These are phyloP conservation scores for Colletotrichum liriopes DNA, from an alignment of 2,329 filamentous ascomycete genomes.

Conservation along the genomic window DNA sequence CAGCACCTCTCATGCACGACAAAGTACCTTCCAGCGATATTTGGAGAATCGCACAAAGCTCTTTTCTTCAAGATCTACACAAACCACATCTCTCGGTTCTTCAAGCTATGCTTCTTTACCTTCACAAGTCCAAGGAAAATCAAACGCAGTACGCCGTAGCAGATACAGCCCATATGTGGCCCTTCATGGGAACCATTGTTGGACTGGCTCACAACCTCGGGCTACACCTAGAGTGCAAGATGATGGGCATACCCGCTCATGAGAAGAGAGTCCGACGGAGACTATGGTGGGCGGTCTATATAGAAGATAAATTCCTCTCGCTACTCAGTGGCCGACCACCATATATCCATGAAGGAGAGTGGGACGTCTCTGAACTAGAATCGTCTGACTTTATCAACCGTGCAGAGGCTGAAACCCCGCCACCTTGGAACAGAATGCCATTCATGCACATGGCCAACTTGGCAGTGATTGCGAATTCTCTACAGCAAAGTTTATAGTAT, in stretches of 20 bases:
- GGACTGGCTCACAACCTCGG: conserved; percentile 53
- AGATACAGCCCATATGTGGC: conserved; percentile 55
- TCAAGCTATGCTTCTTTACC: conserved; percentile 9
- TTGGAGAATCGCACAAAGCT: not conserved
- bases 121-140: not conserved
- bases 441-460: conserved; percentile 2
- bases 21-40: not conserved
- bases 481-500: not conserved
- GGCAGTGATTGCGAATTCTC: not conserved
- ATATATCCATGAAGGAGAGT: conserved; percentile 53
- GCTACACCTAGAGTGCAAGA: conserved; percentile 54
- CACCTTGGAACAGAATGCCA: not conserved
- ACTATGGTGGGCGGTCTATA: conserved; percentile 58
- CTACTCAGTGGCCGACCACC: conserved; percentile 55
- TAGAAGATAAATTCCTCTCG: conserved; percentile 56
- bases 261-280: conserved; percentile 55
- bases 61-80: not conserved
- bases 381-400: not conserved
- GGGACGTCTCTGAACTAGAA: conserved; percentile 40
- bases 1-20: not conserved
- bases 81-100: conserved; percentile 9
- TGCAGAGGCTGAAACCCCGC: not conserved
- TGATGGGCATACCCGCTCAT: conserved; percentile 55
- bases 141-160: conserved; percentile 35
- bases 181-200: conserved; percentile 54